phyloP scores from a whole-genome alignment of 495 filamentous ascomycete genomes.

The Penicillium roqueforti region DNA sequence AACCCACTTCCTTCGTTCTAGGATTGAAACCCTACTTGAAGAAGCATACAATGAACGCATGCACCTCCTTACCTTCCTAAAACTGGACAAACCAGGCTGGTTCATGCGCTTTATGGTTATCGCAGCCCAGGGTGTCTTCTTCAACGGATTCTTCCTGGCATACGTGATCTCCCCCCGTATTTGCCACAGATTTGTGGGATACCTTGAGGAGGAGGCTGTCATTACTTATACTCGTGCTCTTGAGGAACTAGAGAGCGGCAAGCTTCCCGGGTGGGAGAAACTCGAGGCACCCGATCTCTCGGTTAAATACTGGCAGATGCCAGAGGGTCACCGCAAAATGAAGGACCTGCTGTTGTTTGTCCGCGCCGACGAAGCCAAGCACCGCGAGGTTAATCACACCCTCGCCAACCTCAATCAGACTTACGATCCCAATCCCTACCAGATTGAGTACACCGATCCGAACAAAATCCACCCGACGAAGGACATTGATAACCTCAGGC shows the following conservation, averaged over 20 bases:
- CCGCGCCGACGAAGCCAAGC: slow-evolving; percentile 92
- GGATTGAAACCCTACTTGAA: slow-evolving; percentile 91
- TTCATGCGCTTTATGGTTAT: slow-evolving; percentile 89
- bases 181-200: slow-evolving; percentile 94
- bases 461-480: slow-evolving; percentile 63
- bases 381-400: slow-evolving; percentile 96
- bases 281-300: slow-evolving; percentile 85
- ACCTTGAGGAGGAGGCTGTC: slow-evolving; percentile 95
- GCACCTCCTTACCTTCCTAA: slow-evolving; percentile 92
- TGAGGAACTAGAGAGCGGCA: slow-evolving; percentile 76
- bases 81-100: slow-evolving; percentile 80
- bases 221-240: slow-evolving; percentile 90
- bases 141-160: slow-evolving; percentile 85
- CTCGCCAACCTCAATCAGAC: slow-evolving; percentile 77
- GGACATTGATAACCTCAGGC: slow-evolving; percentile 62
- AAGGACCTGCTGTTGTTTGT: slow-evolving; percentile 82
- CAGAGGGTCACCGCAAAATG: slow-evolving; percentile 78
- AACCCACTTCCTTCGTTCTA: slow-evolving; percentile 15
- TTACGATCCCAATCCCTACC: slow-evolving; percentile 86
- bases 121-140: slow-evolving; percentile 82
- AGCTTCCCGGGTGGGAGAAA: slow-evolving; percentile 75
- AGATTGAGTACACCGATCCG: slow-evolving; percentile 64
- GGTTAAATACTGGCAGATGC: slow-evolving; percentile 87
- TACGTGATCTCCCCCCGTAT: slow-evolving; percentile 88
- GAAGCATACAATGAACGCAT: slow-evolving; percentile 95